Base-by-base conservation (phyloP, 306 rosid species). In the Rosa multiflora region DNA sequence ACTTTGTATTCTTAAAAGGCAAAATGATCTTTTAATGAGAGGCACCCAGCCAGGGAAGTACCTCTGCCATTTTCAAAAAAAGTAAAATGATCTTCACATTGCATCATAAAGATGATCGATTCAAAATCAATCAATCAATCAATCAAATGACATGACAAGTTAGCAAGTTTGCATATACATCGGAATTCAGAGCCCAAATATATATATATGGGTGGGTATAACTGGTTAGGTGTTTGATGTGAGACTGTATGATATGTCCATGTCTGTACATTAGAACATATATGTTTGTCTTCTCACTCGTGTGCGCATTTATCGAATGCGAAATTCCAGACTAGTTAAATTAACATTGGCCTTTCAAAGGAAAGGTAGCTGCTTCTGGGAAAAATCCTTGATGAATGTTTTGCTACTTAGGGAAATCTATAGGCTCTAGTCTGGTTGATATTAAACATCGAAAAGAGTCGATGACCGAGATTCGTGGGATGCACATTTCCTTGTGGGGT, bases 391-490 rank as follows among this genome's bases (percentile, higher is more conserved):
- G 79, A 44, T 9, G 44, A 8, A 49, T 68, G 76, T 47, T 55
- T 73, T 63, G 81, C 85, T 17, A 67, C 37, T 72, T 76, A 15
- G 66, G 77, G 83, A 49, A 47, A 75, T 63, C 72, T 58, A 58
- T 23, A 67, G 43, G 17, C 67, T 69, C 17, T 58, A 35, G 46
- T 52, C 75, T 29, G 6, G 68, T 82, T 64, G 9, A 52, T 21
- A 42, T 78, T n/a, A 51, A 43, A 75, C 72, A 17, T 48, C 35
- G 61, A 70, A 43, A 26, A 1, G 39, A 77, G 68, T 42, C 5
- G 3, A 20, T 58, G 29, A 10, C 72, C 79, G 32, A 66, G 52
- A 70, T 79, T 74, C 10, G 52, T 53, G 59, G 56, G 49, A 42
- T 68, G 67, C 68, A 23, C 75, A 70, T 59, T 73, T 67, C 63